A percentile compares a stretch with the other conserved stretches of the same genome.
These are phyloP conservation scores for Calonectria multiphialidica DNA, from an alignment of 2,329 filamentous ascomycete genomes.

Conservation along the genomic window DNA sequence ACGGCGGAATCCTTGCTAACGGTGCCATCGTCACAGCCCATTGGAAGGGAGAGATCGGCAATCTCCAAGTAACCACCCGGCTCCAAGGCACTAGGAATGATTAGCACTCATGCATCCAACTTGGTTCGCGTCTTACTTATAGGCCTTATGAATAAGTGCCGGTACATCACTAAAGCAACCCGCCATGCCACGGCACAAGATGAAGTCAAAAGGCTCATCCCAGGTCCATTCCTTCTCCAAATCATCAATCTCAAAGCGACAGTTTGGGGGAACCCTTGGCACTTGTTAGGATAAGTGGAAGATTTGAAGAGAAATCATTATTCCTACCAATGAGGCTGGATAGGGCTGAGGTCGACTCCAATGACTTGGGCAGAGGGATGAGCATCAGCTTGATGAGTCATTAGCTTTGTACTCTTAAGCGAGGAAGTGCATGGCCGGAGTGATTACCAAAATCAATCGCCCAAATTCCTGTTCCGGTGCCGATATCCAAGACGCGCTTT, in stretches of 20 bases:
- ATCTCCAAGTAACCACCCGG: constrained; percentile 42
- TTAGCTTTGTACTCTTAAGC: neutral
- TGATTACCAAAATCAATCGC: constrained; percentile 39
- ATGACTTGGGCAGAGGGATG: constrained; percentile 32
- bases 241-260: constrained; percentile 40
- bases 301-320: neutral
- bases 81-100: constrained; percentile 25
- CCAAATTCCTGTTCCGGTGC: constrained; percentile 43
- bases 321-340: constrained; percentile 31
- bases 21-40: constrained; percentile 37
- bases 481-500: constrained; percentile 41
- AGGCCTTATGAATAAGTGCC: constrained; percentile 36
- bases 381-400: constrained; percentile 25
- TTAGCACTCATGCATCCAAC: neutral
- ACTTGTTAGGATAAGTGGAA: neutral
- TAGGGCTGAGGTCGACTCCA: constrained; percentile 36
- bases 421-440: neutral
- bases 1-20: constrained; percentile 30
- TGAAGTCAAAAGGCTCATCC: constrained; percentile 39
- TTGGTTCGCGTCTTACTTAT: constrained; percentile 23
- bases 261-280: constrained; percentile 37
- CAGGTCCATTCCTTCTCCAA: constrained; percentile 43
- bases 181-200: constrained; percentile 36
- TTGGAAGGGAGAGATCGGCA: constrained; percentile 30
- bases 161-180: constrained; percentile 35